Conservation (phyloP, 2,329 filamentous ascomycete genomes). For the Sporothrix globosa region DNA sequence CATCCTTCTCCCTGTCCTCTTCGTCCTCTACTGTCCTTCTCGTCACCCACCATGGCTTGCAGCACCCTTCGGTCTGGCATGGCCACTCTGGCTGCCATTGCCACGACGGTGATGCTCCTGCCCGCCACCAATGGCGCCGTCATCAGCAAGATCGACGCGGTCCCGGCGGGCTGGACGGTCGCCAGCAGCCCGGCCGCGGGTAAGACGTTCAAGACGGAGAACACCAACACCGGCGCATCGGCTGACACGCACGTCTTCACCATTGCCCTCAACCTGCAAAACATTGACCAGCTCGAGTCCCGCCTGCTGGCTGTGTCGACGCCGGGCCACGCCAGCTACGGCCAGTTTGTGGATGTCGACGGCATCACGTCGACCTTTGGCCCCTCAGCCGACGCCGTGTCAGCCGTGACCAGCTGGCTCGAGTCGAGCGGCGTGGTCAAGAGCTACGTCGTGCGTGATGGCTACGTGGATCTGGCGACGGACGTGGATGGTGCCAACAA, state of each 20-base stretch:
- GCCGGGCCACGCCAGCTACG: slow-evolving; percentile 61
- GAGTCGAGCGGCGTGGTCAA: slow-evolving; percentile 50
- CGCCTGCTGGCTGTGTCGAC: slow-evolving; percentile 63
- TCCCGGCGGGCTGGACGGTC: slow-evolving; percentile 33
- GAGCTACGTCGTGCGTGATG: slow-evolving; percentile 49
- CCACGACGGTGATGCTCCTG: slow-evolving; percentile 27
- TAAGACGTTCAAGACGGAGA: slow-evolving; percentile 20
- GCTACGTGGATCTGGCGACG: slow-evolving; percentile 40
- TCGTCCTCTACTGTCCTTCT: background rate
- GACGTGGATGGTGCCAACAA: slow-evolving; percentile 40
- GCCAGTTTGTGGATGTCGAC: slow-evolving; percentile 61
- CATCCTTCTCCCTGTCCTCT: background rate
- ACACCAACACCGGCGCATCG: background rate
- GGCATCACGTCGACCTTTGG: slow-evolving; percentile 58
- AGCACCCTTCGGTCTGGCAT: slow-evolving; percentile 31
- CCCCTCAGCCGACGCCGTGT: slow-evolving; percentile 53
- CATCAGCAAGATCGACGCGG: slow-evolving; percentile 32
- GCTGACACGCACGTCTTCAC: slow-evolving; percentile 36
- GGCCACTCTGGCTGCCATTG: slow-evolving; percentile 23
- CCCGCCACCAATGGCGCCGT: slow-evolving; percentile 31
- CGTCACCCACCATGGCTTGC: slow-evolving; percentile 28
- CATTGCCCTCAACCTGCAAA: slow-evolving; percentile 40
- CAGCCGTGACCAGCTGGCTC: slow-evolving; percentile 61
- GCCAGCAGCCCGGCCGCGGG: background rate
- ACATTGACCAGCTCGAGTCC: slow-evolving; percentile 54